Evolutionary conservation across 345 rosid species (phyloP), one percentile per base, ranked within the genome.

Genomic region (Clausena lansium): DNA sequence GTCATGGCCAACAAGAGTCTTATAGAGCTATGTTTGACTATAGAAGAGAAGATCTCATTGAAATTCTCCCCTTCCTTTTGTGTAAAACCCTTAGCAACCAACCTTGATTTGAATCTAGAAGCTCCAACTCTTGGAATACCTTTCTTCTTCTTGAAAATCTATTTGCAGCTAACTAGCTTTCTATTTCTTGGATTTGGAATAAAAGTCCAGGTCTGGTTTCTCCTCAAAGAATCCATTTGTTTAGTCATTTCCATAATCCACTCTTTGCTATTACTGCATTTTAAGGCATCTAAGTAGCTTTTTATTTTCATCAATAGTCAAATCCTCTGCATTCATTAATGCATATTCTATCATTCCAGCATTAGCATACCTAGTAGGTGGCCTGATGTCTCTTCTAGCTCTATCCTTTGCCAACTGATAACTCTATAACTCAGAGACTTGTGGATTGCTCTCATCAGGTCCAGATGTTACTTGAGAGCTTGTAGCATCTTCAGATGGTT

Each of bases 361-460:
- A 10, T 1, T 2, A 11, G 19, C 55, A 14, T 50, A 50, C 17
- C 17, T 50, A 0, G 4, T 0, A 0, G 20, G 55, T 10, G 4
- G 55, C 2, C 19, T 50, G 6, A 10, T 50, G 1, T 50, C 19
- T 2, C 55, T 50, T 14, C 55, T 50, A 4, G 17, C 20, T 15
- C 22, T 52, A 52, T 17, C 57, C 20, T 7, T 52, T 3, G 7
- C 22, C 6, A 52, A 3, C 1, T 13, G 1, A 13, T 52, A 15
- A 6, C 9, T 1, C 0, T 13, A 4, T 13, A 52, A 52, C 3
- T 15, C 5, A 7, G 9, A 3, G 19, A 4, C 6, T 13, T 4
- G 20, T 15, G 5, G 3, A 0, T 0, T 13, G 7, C 1, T 13
- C 17, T 19, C 1, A 2, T 4, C 0, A 1, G 9, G 1, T 30